Percentiles rank a stretch among this genome's conserved stretches.
Conservation (phyloP, 1,284 basidiomycete genomes). For the Ceratobasidium sp. region DNA sequence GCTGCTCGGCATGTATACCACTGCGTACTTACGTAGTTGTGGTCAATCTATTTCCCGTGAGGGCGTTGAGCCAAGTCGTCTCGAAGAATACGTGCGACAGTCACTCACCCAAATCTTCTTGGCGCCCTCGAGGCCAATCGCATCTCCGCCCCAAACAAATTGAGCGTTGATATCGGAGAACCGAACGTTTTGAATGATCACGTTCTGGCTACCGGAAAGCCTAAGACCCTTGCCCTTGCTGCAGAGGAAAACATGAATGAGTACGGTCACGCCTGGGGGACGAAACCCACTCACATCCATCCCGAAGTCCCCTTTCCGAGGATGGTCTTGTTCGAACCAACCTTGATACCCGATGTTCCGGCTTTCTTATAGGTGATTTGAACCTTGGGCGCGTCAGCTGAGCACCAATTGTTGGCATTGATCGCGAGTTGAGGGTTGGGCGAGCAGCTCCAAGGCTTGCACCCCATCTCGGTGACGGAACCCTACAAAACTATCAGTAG, state of each 20-base stretch:
- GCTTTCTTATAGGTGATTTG: slow-evolving; percentile 3
- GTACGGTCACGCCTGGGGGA: background rate
- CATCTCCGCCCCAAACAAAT: slow-evolving; percentile 22
- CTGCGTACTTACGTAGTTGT: slow-evolving; percentile 9
- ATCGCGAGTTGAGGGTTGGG: slow-evolving; percentile 48
- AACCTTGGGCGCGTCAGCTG: too few relatives aligned
- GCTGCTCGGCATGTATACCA: background rate
- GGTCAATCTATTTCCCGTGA: too few relatives aligned
- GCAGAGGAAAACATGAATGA: background rate
- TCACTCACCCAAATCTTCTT: slow-evolving; percentile 9
- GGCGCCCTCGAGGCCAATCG: background rate
- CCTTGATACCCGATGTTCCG: background rate
- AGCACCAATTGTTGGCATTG: too few relatives aligned
- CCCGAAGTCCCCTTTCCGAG: slow-evolving; percentile 2
- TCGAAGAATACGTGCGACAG: too few relatives aligned
- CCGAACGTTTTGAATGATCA: slow-evolving; percentile 18
- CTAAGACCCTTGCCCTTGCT: slow-evolving; percentile 5
- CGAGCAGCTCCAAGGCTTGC: slow-evolving; percentile 47
- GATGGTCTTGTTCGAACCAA: slow-evolving; percentile 11
- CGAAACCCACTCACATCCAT: slow-evolving; percentile 1
- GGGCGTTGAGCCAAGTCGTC: background rate
- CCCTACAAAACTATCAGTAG: background rate
- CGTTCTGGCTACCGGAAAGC: slow-evolving; percentile 1
- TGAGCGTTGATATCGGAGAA: background rate
- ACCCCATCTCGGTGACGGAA: slow-evolving; percentile 31